Evolutionary conservation across 1,139 yeast species (phyloP).

Genomic region (Sugiyamaella neomexicana): DNA sequence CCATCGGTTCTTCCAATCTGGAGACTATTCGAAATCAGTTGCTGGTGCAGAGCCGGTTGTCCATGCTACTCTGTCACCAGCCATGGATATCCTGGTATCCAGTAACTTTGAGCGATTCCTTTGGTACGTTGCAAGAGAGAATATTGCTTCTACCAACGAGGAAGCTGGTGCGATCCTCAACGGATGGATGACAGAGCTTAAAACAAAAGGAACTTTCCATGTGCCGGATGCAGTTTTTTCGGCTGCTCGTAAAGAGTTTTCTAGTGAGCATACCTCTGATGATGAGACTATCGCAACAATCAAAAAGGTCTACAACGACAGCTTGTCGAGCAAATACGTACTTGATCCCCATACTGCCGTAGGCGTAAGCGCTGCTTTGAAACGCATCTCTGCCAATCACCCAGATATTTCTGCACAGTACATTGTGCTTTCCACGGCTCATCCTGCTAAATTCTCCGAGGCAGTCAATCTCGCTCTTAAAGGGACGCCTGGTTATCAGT

Average conservation of each 20-base stretch:
- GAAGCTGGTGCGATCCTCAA: constrained; percentile 75
- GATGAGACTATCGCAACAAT: constrained; percentile 76
- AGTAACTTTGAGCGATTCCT: constrained; percentile 93
- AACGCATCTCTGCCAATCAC: constrained; percentile 53
- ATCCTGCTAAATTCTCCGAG: constrained; percentile 96
- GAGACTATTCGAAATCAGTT: constrained; percentile 62
- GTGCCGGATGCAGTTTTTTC: constrained; percentile 66
- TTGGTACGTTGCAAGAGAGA: constrained; percentile 87
- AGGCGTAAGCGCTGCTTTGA: constrained; percentile 77
- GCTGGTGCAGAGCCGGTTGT: constrained; percentile 58
- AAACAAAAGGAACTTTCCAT: constrained; percentile 69
- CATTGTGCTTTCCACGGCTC: constrained; percentile 91
- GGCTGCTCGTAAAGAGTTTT: constrained; percentile 68
- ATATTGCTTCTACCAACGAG: constrained; percentile 54
- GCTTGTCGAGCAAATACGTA: constrained; percentile 66
- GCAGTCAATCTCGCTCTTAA: constrained; percentile 83
- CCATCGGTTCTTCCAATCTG: constrained; percentile 85
- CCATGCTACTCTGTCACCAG: constrained; percentile 91
- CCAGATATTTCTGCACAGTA: constrained; percentile 50
- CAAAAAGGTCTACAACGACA: constrained; percentile 58
- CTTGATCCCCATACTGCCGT: constrained; percentile 97
- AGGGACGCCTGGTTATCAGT: constrained; percentile 68
- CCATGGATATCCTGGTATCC: constrained; percentile 95
- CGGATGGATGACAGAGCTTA: constrained; percentile 78
- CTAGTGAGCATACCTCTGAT: constrained; percentile 77